A percentile compares a stretch with the other conserved stretches of the same genome.
phyloP scores from a whole-genome alignment of 371 early-diverging fungal genomes.

The Fennellomyces sp. region DNA sequence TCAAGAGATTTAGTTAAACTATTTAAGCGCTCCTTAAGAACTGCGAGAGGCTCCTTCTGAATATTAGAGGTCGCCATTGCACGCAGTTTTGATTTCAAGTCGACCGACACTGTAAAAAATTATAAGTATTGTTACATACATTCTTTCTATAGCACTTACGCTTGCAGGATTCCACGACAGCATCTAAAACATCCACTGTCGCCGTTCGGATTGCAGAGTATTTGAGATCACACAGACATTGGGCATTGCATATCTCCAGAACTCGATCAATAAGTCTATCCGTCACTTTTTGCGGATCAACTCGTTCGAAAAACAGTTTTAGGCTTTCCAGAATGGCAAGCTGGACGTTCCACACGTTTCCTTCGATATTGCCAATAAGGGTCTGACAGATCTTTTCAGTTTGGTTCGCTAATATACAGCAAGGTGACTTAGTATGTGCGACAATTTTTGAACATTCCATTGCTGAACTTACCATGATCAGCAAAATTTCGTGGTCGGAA shows the following conservation, averaged over 20 bases:
- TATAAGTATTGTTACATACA: not conserved
- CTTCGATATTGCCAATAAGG: slow-evolving; percentile 44
- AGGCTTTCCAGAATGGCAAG: slow-evolving; percentile 64
- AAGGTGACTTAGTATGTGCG: not conserved
- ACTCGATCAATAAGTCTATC: not conserved
- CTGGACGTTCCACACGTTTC: slow-evolving; percentile 79
- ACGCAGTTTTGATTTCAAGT: not conserved
- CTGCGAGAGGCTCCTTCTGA: slow-evolving; percentile 10
- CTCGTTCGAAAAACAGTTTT: slow-evolving; percentile 44
- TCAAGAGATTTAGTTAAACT: not conserved
- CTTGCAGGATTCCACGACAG: not conserved
- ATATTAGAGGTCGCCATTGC: not conserved
- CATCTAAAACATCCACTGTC: slow-evolving; percentile 37
- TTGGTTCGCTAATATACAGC: slow-evolving; percentile 30
- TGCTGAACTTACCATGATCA: slow-evolving; percentile 59
- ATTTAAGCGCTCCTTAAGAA: slow-evolving; percentile 5
- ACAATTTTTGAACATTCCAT: not conserved
- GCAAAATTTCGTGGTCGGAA: slow-evolving; percentile 49
- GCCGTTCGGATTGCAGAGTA: slow-evolving; percentile 53
- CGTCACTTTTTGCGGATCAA: slow-evolving; percentile 4
- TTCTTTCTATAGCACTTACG: slow-evolving; percentile 3
- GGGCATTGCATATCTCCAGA: slow-evolving; percentile 17
- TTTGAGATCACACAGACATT: slow-evolving; percentile 36
- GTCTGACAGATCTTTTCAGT: slow-evolving; percentile 29
- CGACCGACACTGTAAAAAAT: not conserved